phyloP scores from a whole-genome alignment of 345 rosid genomes.

The Brassica rapa region DNA sequence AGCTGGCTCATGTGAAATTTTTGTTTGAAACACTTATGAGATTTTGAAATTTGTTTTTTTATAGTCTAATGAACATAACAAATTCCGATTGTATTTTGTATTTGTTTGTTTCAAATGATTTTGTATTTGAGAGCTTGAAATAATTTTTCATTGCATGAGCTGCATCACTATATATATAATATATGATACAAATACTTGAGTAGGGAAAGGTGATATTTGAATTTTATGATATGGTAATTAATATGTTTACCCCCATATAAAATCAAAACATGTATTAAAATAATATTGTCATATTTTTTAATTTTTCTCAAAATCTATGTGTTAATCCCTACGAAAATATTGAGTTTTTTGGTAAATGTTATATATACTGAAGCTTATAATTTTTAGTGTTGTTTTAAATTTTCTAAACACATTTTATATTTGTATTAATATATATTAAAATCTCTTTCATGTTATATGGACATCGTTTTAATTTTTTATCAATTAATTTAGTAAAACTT shows the following conservation, averaged over 20 bases:
- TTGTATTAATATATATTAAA: too few relatives aligned
- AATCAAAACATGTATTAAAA: neutral
- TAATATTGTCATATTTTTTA: too few relatives aligned
- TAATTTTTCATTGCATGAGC: neutral
- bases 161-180: neutral
- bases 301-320: too few relatives aligned
- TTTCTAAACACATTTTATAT: too few relatives aligned
- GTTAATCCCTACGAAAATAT: too few relatives aligned
- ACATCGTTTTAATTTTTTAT: too few relatives aligned
- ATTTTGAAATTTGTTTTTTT: neutral
- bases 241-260: neutral
- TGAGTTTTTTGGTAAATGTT: too few relatives aligned
- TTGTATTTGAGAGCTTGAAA: slow-evolving; percentile 8
- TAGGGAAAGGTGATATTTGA: neutral
- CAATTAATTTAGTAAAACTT: too few relatives aligned
- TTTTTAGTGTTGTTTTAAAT: too few relatives aligned
- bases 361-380: too few relatives aligned
- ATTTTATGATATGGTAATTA: neutral
- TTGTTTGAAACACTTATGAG: neutral
- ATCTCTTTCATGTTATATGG: too few relatives aligned
- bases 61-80: neutral
- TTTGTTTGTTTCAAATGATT: neutral
- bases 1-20: neutral
- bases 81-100: neutral
- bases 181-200: neutral